phyloP scores from a whole-genome alignment of 495 filamentous ascomycete species.

The Chaetomidium leptoderma region DNA sequence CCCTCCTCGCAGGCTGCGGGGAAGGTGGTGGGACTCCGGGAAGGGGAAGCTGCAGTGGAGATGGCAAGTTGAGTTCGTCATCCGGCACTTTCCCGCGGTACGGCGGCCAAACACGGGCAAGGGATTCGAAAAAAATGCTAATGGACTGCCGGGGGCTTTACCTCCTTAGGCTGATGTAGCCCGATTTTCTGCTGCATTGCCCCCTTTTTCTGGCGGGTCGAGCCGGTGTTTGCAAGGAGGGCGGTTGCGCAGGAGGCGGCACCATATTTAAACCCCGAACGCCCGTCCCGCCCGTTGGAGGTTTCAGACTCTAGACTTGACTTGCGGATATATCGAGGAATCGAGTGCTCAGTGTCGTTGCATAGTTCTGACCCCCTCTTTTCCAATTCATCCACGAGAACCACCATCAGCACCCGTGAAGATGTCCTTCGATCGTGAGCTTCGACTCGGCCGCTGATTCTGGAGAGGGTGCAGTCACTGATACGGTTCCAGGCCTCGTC shows the following conservation, averaged over 20 bases:
- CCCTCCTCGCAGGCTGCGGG: slow-evolving; percentile 2
- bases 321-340: neutral
- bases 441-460: too few species aligned
- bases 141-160: neutral
- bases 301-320: neutral
- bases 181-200: neutral
- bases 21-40: neutral
- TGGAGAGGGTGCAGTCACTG: neutral
- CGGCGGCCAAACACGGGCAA: neutral
- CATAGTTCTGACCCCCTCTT: neutral
- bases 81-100: slow-evolving; percentile 12
- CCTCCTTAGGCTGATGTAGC: neutral
- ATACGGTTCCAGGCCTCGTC: slow-evolving; percentile 47
- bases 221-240: neutral
- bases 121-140: neutral
- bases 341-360: neutral
- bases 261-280: slow-evolving; percentile 8
- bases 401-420: neutral
- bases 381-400: neutral
- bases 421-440: slow-evolving; percentile 11
- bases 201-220: neutral
- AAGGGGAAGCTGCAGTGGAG: neutral
- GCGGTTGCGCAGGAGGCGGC: neutral
- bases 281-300: neutral
- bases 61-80: slow-evolving; percentile 1